These are phyloP conservation scores for Cercospora sesami DNA, from an alignment of 2,329 filamentous ascomycete genomes.

Conservation along the genomic window DNA sequence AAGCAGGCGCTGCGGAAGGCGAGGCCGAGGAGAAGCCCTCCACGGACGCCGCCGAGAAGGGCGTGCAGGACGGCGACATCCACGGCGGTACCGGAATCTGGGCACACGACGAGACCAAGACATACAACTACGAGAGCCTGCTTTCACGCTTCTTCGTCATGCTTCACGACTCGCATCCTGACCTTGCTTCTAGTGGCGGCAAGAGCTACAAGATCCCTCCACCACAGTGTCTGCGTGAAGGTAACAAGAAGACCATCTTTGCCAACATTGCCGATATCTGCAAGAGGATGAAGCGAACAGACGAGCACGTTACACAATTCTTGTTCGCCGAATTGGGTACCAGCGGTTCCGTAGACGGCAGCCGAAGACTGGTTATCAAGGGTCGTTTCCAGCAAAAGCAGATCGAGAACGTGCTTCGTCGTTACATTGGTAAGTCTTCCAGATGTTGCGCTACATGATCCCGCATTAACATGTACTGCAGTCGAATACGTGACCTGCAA, in stretches of 20 bases:
- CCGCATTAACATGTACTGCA: conserved; percentile 40
- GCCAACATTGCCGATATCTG: conserved; percentile 98
- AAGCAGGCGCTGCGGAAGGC: conserved; percentile 59
- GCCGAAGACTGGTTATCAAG: conserved; percentile 93
- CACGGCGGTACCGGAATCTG: conserved; percentile 87
- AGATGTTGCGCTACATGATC: neutral
- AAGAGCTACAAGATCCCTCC: conserved; percentile 99
- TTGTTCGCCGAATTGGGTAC: conserved; percentile 98
- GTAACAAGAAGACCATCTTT: conserved; percentile 99
- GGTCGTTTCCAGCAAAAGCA: conserved; percentile 99
- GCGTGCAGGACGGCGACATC: conserved; percentile 69
- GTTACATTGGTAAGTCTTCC: conserved; percentile 79
- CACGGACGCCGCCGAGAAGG: conserved; percentile 42
- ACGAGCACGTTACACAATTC: conserved; percentile 90
- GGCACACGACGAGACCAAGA: conserved; percentile 73
- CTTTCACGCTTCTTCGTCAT: conserved; percentile 92
- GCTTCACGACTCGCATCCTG: conserved; percentile 92
- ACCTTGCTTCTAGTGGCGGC: conserved; percentile 71
- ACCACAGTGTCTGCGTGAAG: conserved; percentile 97
- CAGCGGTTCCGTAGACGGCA: conserved; percentile 90
- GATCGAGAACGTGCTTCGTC: conserved; percentile 93
- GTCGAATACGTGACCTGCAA: conserved; percentile 99
- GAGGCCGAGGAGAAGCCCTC: conserved; percentile 54
- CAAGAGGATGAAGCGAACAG: conserved; percentile 98
- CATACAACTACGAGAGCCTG: conserved; percentile 81